Evolutionary conservation across 371 early-diverging fungal species (phyloP).

Genomic region (Entomophthora muscae): DNA sequence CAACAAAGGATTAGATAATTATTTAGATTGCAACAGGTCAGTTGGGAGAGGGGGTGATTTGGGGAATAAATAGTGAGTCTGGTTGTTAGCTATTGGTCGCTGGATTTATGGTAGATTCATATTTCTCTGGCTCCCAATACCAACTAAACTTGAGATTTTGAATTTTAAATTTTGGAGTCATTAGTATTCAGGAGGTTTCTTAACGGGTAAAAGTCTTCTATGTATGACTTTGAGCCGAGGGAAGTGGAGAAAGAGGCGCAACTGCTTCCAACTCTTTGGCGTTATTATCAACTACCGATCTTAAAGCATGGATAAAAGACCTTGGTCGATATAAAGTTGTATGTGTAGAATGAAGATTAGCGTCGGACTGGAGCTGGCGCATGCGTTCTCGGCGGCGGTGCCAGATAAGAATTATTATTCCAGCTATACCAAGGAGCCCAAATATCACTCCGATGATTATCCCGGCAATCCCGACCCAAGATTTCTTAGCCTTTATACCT

Average conservation of each 20-base stretch:
- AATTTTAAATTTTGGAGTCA: no score
- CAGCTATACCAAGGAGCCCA: constrained; percentile 1
- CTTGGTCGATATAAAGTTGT: constrained; percentile 1
- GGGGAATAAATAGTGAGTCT: no score
- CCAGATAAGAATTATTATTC: constrained; percentile 1
- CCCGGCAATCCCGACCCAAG: background rate
- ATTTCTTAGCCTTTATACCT: background rate
- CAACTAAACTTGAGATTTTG: no score
- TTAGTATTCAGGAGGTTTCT: no score
- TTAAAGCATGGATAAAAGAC: background rate
- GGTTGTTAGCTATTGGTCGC: no score
- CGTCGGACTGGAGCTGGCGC: background rate
- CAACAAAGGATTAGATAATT: no score
- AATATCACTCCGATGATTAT: constrained; percentile 1
- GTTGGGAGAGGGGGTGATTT: no score
- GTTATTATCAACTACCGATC: constrained; percentile 3
- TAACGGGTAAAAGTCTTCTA: background rate
- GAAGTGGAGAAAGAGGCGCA: background rate
- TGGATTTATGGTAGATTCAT: no score
- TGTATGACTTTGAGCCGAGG: background rate
- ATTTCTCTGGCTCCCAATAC: no score
- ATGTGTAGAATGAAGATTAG: background rate
- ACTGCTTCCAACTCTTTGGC: background rate
- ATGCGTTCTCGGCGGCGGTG: background rate
- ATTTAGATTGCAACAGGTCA: no score